phyloP scores from a whole-genome alignment of 148 eudicot species.

The Pharnaceum exiguum region DNA sequence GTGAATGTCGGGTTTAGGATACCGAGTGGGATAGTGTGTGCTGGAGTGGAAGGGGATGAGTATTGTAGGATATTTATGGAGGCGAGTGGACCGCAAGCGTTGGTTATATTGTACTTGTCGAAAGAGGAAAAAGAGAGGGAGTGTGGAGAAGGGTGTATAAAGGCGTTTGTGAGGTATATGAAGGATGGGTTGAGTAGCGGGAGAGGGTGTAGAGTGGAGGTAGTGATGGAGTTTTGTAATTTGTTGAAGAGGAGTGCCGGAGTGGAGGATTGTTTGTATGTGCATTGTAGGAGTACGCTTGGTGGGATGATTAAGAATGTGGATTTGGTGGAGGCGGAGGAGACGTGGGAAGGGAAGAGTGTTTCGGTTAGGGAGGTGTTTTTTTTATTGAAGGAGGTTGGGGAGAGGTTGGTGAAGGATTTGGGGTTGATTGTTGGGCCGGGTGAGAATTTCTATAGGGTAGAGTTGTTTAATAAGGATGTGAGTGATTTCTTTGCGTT shows the following conservation, averaged over 20 bases:
- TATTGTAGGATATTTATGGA: conserved; percentile 46
- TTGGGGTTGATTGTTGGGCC: conserved; percentile 22
- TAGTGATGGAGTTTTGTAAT: conserved; percentile 67
- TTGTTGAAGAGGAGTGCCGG: conserved; percentile 25
- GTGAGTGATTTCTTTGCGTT: conserved; percentile 61
- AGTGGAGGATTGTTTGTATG: conserved; percentile 37
- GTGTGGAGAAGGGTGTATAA: conserved; percentile 48
- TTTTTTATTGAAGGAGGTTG: conserved; percentile 55
- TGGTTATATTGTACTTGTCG: conserved; percentile 63
- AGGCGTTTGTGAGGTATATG: conserved; percentile 30
- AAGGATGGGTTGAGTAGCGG: not conserved
- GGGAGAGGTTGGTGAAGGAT: conserved; percentile 30
- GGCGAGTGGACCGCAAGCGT: conserved; percentile 41
- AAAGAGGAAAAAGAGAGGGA: conserved; percentile 20
- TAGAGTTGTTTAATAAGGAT: conserved; percentile 30
- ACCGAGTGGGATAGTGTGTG: too few species aligned
- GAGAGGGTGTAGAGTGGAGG: conserved; percentile 32
- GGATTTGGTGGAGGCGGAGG: conserved; percentile 14
- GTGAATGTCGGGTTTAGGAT: not conserved
- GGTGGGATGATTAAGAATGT: conserved; percentile 46
- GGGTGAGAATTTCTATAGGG: not conserved
- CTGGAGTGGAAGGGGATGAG: conserved; percentile 14
- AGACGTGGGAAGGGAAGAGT: not conserved
- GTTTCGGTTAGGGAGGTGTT: conserved; percentile 40
- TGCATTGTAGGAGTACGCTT: conserved; percentile 51